phyloP scores from a whole-genome alignment of 768 basidiomycete species.

The Epithele typhae region DNA sequence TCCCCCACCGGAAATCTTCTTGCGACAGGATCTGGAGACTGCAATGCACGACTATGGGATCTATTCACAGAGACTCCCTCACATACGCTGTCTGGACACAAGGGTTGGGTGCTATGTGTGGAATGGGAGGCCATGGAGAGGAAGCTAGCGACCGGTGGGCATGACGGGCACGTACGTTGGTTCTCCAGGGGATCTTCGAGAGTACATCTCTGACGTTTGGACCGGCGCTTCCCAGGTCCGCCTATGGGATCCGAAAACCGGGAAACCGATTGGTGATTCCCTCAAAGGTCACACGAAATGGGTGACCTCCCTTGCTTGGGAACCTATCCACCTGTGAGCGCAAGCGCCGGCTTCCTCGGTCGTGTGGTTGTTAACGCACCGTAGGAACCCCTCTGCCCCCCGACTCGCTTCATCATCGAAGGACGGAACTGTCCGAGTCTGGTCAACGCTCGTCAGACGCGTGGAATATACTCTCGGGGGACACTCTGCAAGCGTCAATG shows the following conservation, averaged over 20 bases:
- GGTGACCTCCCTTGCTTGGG: constrained; percentile 94
- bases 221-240: constrained; percentile 50
- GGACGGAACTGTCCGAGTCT: constrained; percentile 93
- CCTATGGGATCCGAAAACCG: constrained; percentile 92
- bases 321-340: constrained; percentile 85
- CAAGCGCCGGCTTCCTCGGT: neutral
- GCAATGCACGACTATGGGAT: constrained; percentile 91
- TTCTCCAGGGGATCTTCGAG: neutral
- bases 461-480: constrained; percentile 86
- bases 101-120: constrained; percentile 94
- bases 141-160: constrained; percentile 87
- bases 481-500: constrained; percentile 91
- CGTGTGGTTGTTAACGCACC: constrained; percentile 1
- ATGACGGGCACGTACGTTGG: constrained; percentile 80
- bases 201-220: too few species aligned
- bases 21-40: constrained; percentile 95
- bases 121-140: constrained; percentile 97
- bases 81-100: constrained; percentile 81
- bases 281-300: constrained; percentile 94
- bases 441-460: constrained; percentile 70
- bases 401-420: constrained; percentile 94
- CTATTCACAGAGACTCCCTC: constrained; percentile 90
- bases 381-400: constrained; percentile 71
- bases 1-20: constrained; percentile 90
- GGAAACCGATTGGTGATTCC: constrained; percentile 84